These are phyloP conservation scores for Xylaria arbuscula DNA, from an alignment of 2,329 filamentous ascomycete genomes.

Conservation along the genomic window DNA sequence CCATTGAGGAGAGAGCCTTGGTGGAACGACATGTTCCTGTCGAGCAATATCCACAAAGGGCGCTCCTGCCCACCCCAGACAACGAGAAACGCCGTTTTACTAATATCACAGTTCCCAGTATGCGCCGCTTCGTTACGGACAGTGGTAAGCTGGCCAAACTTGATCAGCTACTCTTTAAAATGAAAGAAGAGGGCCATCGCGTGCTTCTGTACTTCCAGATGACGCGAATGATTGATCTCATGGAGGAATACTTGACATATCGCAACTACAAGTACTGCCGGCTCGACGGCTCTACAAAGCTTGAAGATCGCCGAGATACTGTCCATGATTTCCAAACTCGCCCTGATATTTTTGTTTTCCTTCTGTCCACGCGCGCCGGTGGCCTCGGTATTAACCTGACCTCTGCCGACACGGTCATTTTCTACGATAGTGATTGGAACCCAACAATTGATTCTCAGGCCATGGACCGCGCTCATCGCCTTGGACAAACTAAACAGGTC, in stretches of 20 bases:
- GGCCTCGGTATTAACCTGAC: constrained; percentile 98
- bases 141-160: constrained; percentile 95
- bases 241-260: constrained; percentile 99
- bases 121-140: constrained; percentile 97
- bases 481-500: constrained; percentile 94
- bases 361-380: constrained; percentile 94
- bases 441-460: constrained; percentile 98
- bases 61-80: constrained; percentile 80
- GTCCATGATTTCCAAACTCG: constrained; percentile 96
- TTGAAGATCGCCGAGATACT: constrained; percentile 96
- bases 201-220: constrained; percentile 99
- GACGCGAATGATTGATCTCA: constrained; percentile 99
- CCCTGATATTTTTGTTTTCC: constrained; percentile 95
- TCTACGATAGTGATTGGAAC: constrained; percentile 99
- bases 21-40: constrained; percentile 78
- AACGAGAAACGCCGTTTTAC: constrained; percentile 87
- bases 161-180: constrained; percentile 84
- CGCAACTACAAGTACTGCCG: constrained; percentile 99
- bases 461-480: constrained; percentile 98
- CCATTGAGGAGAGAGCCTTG: constrained; percentile 76
- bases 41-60: constrained; percentile 69
- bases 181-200: constrained; percentile 92
- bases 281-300: constrained; percentile 94
- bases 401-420: constrained; percentile 96
- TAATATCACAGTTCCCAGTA: constrained; percentile 91